A percentile compares a stretch with the other conserved stretches of the same genome.
These are phyloP conservation scores for Boletellus dicymbophilus DNA, from an alignment of 1,284 basidiomycete genomes.

Conservation along the genomic window DNA sequence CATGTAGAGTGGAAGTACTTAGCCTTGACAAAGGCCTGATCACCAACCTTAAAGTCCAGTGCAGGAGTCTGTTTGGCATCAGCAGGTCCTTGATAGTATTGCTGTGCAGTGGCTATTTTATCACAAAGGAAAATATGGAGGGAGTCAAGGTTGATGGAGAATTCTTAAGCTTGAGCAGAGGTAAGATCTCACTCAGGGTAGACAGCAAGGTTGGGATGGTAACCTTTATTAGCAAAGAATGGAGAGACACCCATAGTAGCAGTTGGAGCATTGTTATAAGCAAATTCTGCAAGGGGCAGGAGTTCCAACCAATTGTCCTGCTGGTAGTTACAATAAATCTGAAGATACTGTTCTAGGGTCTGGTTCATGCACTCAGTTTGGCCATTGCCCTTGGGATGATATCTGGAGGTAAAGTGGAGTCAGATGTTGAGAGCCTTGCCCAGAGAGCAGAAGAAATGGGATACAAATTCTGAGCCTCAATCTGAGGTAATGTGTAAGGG, in stretches of 20 bases:
- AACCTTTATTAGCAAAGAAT: slow-evolving; percentile 33
- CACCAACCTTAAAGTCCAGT: too few relatives aligned
- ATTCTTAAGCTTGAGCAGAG: neutral
- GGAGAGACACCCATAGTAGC: slow-evolving; percentile 23
- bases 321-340: too few relatives aligned
- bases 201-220: slow-evolving; percentile 16
- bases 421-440: neutral
- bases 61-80: too few relatives aligned
- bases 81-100: too few relatives aligned
- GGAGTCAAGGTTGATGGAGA: too few relatives aligned
- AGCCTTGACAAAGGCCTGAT: too few relatives aligned
- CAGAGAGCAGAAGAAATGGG: neutral
- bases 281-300: too few relatives aligned
- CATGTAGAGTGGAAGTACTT: too few relatives aligned
- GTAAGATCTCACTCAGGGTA: neutral
- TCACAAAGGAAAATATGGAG: too few relatives aligned
- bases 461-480: neutral
- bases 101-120: too few relatives aligned
- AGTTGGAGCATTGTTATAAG: slow-evolving; percentile 15
- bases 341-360: too few relatives aligned
- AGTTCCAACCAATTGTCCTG: slow-evolving; percentile 4
- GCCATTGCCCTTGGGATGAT: neutral
- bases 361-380: neutral
- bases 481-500: neutral
- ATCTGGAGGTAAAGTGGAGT: neutral